A percentile compares a stretch with the other conserved stretches of the same genome.
phyloP scores from a whole-genome alignment of 495 filamentous ascomycete species.

The Aspergillus carlsbadensis region DNA sequence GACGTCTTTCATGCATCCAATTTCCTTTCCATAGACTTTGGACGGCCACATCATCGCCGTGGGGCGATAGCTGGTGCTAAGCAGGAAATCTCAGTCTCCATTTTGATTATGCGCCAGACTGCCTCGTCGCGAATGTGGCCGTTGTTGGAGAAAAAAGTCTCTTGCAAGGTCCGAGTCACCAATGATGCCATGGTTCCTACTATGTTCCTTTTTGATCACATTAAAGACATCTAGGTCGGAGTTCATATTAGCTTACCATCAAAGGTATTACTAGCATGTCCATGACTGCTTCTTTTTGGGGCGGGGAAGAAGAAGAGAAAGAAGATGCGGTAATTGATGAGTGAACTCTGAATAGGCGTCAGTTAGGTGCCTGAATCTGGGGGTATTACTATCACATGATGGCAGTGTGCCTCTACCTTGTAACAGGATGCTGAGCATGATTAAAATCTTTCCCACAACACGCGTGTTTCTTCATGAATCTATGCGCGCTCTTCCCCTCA shows the following conservation, averaged over 20 bases:
- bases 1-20: constrained; percentile 33
- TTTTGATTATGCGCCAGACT: constrained; percentile 39
- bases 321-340: no score
- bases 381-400: constrained; percentile 3
- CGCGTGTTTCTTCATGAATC: background rate
- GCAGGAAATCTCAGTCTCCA: constrained; percentile 41
- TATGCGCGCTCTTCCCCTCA: background rate
- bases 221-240: constrained; percentile 60
- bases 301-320: no score
- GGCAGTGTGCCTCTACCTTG: background rate
- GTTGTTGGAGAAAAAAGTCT: constrained; percentile 34
- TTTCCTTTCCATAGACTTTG: constrained; percentile 44
- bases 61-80: constrained; percentile 34
- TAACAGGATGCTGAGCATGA: background rate
- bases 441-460: background rate
- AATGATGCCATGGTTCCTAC: constrained; percentile 35
- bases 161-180: constrained; percentile 34
- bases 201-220: constrained; percentile 37
- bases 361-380: background rate
- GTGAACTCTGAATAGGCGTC: no score
- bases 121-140: constrained; percentile 28
- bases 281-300: no score
- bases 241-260: no score
- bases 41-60: constrained; percentile 43
- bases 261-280: no score